Evolutionary conservation across 164 flowering plant species (phyloP).

Genomic region (Tinospora cordifolia): DNA sequence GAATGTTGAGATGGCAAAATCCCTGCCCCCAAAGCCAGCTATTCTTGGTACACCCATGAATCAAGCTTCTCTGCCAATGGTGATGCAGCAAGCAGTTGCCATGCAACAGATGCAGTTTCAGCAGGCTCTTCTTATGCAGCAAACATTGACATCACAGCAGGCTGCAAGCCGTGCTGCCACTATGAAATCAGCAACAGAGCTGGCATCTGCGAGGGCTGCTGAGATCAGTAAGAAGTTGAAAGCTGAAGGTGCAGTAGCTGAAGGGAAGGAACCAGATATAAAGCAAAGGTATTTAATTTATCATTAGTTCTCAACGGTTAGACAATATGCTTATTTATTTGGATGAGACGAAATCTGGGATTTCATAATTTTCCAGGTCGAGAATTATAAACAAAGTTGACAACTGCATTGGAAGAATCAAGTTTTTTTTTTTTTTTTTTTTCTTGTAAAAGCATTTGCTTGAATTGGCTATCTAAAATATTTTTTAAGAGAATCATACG

Average conservation of each 20-base stretch:
- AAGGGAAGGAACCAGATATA: constrained; percentile 37
- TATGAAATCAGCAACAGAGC: constrained; percentile 89
- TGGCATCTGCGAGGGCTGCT: constrained; percentile 95
- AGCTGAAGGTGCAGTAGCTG: constrained; percentile 61
- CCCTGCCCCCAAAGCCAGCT: constrained; percentile 72
- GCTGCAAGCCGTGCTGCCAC: constrained; percentile 94
- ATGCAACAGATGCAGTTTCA: constrained; percentile 99
- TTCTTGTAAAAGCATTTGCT: background rate
- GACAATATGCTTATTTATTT: background rate
- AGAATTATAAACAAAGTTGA: background rate
- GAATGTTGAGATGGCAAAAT: constrained; percentile 99
- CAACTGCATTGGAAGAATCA: background rate
- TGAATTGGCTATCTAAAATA: background rate
- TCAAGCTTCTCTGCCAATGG: constrained; percentile 72
- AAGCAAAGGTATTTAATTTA: constrained; percentile 51
- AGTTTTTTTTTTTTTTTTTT: no score
- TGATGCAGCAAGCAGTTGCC: constrained; percentile 99
- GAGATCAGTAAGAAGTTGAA: constrained; percentile 85
- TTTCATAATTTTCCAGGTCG: background rate
- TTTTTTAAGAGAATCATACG: background rate
- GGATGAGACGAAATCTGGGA: background rate
- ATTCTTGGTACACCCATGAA: constrained; percentile 29
- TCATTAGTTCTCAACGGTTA: background rate
- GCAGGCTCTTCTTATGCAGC: constrained; percentile 94
- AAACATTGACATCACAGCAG: constrained; percentile 81